Base-by-base conservation (phyloP, 768 basidiomycete genomes). In the Hygrocybe punicea region DNA sequence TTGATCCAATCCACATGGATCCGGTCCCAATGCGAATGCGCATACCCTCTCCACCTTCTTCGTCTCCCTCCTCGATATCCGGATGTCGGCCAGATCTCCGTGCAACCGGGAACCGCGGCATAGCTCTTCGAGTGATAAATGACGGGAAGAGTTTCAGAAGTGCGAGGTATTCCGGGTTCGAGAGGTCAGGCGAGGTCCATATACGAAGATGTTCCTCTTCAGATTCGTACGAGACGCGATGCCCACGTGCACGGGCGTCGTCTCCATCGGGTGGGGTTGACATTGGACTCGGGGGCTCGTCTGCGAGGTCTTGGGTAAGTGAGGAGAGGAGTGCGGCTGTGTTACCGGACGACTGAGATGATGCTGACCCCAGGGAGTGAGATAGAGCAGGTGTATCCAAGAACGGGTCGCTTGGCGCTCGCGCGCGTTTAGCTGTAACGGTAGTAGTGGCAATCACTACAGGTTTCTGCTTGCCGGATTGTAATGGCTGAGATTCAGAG, bases 171-270 rank as follows among this genome's bases (percentile, higher is more conserved):
- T 96, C 93, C 37, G 84, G 82, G 68, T 95, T 89, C 39, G 82
- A 61, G 6, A 96, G 77, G 69, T 93, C 84, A 17, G 93, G 90
- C 5, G 85, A 83, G 0, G 83, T 86, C 93, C 93, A 96, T 40
- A 83, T 81, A 54, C 92, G 84, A 69, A 90, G 63, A 11, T 51
- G 49, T 24, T 53, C 59, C 39, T 72, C 69, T 14, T 71, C 71
- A 13, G 65, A 59, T 10, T 58, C 47, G 54, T 76, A 58, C 48
- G 63, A 54, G 63, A 67, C 63, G 56, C 62, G 53, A 67, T 62
- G 58, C 56, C 74, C 68, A 17, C 60, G 68, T 65, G 40, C 71
- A 66, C 55, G 65, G 66, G 6, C 75, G 68, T 48, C 24, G 16
- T 47, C 19, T 19, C 29, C 11, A 19, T 44, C 49, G 6, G 45